These are phyloP conservation scores for Capsella rubella DNA, from an alignment of 441 rosid species.

Conservation along the genomic window DNA sequence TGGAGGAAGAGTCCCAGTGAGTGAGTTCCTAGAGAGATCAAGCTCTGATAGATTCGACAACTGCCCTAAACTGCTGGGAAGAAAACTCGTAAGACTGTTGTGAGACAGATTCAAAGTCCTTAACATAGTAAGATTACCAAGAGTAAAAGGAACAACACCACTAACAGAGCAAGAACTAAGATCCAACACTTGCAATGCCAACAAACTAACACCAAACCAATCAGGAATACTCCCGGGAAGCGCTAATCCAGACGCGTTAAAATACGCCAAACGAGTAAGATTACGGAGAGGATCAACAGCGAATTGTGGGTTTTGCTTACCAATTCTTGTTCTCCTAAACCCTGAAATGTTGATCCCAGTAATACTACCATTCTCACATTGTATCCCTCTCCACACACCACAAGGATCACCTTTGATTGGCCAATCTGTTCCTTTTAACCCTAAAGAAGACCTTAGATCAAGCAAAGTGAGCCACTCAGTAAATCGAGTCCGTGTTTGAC, in stretches of 20 bases:
- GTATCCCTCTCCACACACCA: constrained; percentile 72
- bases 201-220: constrained; percentile 70
- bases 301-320: constrained; percentile 71
- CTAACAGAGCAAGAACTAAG: constrained; percentile 71
- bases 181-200: constrained; percentile 72
- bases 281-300: constrained; percentile 72
- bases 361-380: constrained; percentile 70
- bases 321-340: constrained; percentile 77
- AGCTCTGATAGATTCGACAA: constrained; percentile 62
- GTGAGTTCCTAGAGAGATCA: constrained; percentile 69
- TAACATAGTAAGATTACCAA: constrained; percentile 73
- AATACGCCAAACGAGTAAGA: constrained; percentile 64
- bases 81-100: constrained; percentile 63
- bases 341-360: constrained; percentile 79
- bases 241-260: constrained; percentile 81
- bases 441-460: constrained; percentile 85
- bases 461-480: constrained; percentile 68
- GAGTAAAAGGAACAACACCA: constrained; percentile 68
- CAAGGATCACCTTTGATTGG: constrained; percentile 87
- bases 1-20: constrained; percentile 73
- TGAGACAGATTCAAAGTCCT: constrained; percentile 61
- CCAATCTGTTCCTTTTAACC: constrained; percentile 85
- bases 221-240: constrained; percentile 88
- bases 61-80: constrained; percentile 69
- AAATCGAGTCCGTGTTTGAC: constrained; percentile 53